These are phyloP conservation scores for Chaetothyriales sp. DNA, from an alignment of 2,329 filamentous ascomycete species.

Conservation along the genomic window DNA sequence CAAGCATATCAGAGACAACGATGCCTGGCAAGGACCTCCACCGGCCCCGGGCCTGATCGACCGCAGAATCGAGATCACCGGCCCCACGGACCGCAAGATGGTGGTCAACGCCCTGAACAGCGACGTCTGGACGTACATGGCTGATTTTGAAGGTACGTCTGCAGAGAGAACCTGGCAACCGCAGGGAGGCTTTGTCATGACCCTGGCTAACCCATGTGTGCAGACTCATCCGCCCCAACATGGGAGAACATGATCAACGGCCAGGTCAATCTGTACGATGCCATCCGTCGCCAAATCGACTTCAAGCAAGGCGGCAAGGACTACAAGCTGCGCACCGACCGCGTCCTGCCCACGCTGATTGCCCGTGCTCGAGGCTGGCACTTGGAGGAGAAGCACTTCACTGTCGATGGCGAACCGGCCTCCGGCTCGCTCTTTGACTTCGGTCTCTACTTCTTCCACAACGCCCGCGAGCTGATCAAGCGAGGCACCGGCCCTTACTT, in stretches of 20 bases:
- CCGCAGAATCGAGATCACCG: slow-evolving; percentile 90
- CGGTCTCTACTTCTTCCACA: slow-evolving; percentile 98
- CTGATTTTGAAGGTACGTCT: slow-evolving; percentile 79
- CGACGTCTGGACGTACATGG: slow-evolving; percentile 98
- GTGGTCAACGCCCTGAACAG: slow-evolving; percentile 94
- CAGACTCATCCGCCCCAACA: slow-evolving; percentile 86
- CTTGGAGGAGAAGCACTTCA: slow-evolving; percentile 95
- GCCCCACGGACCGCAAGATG: slow-evolving; percentile 97
- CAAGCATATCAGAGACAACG: slow-evolving; percentile 83
- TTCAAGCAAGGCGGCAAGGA: slow-evolving; percentile 93
- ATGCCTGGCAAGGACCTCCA: slow-evolving; percentile 80
- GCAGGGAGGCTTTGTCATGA: neutral
- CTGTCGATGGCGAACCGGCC: slow-evolving; percentile 85
- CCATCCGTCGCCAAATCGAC: slow-evolving; percentile 82
- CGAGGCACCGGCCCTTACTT: slow-evolving; percentile 87
- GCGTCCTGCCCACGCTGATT: slow-evolving; percentile 74
- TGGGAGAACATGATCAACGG: slow-evolving; percentile 99
- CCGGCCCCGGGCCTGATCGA: slow-evolving; percentile 88
- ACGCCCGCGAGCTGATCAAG: slow-evolving; percentile 73
- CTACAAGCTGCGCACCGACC: slow-evolving; percentile 92
- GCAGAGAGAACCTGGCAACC: neutral
- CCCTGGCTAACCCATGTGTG: slow-evolving; percentile 1
- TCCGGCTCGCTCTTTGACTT: slow-evolving; percentile 92
- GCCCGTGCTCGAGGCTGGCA: slow-evolving; percentile 95
- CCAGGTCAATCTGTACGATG: slow-evolving; percentile 94